Base-by-base conservation (phyloP, 768 basidiomycete genomes). In the Trametes meyenii region DNA sequence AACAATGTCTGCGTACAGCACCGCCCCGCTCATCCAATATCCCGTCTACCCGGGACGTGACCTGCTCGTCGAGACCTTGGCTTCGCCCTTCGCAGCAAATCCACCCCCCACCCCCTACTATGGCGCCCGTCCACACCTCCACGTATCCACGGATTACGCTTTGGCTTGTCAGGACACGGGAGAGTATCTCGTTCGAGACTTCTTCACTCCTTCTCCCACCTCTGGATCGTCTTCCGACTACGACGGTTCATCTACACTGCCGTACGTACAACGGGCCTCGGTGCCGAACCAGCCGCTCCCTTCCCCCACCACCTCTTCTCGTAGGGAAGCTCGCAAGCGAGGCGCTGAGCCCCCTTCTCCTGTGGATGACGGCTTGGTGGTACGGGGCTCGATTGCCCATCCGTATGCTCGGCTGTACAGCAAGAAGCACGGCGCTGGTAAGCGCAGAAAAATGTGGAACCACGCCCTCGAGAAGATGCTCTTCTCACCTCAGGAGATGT, bases 391-490 rank as follows among this genome's bases (percentile, higher is more conserved):
- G 60, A 79, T 88, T 58, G 75, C 81, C 0, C 87, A 89, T 62
- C 88, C 88, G 0, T 90, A 90, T 63, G 85, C 88, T 5, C 84
- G 88, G 58, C 79, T 89, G 11, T 82, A 84, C 63, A 85, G 86
- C 3, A 86, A 85, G 69, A 68, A 71, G 59, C 85, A 85, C 48
- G 81, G 81, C 50, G 78, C 81, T 5, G 62, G 62, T 13, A 90
- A 90, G 73, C 83, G 86, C 3, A 81, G 89, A 17, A 87, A 85
- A 69, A 87, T 88, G 16, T 92, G 90, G 90, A 87, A 86, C 50
- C 90, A 90, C 63, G 83, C 85, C 1, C 81, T 90, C 59, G 90
- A 92, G 73, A 90, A 90, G 69, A 78, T 78, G 14, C 77, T 91
- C 24, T 91, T 91, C 72, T 79, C 75, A 6, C 80, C 87, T 0